Conservation (phyloP, 2,329 filamentous ascomycete genomes). For the Botrytis squamosa region DNA sequence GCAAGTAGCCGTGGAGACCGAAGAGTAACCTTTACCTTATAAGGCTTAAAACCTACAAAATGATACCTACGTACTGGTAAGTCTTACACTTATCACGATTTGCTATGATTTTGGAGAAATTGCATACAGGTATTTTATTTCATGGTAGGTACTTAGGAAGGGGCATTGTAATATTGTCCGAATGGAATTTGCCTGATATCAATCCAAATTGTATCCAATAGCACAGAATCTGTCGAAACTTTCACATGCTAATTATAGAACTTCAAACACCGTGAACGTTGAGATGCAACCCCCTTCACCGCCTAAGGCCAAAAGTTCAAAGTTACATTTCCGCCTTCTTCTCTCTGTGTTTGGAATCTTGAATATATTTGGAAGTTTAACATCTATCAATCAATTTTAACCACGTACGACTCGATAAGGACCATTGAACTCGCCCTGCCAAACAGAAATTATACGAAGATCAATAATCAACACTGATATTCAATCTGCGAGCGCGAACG, state of each 20-base stretch:
- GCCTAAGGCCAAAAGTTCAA: conserved; percentile 15
- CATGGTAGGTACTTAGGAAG: background rate
- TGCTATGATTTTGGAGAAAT: background rate
- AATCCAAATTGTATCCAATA: background rate
- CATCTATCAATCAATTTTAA: background rate
- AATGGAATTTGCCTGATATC: background rate
- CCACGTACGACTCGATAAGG: background rate
- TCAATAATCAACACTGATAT: background rate
- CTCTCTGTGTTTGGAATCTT: background rate
- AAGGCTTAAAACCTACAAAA: background rate
- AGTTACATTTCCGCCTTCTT: background rate
- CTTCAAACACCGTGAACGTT: conserved; percentile 3
- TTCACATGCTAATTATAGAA: conserved; percentile 12
- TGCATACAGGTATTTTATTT: background rate
- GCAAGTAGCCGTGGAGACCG: background rate
- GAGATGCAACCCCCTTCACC: background rate
- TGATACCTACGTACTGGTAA: too few species aligned
- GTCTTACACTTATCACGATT: background rate
- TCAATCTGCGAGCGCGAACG: conserved; percentile 7
- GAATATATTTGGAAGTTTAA: background rate
- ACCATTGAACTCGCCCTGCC: background rate
- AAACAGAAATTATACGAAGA: background rate
- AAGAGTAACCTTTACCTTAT: background rate
- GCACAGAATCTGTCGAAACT: background rate
- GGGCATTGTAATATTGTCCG: background rate